phyloP scores from a whole-genome alignment of 257 asterid species.

The Jacaranda copaia region DNA sequence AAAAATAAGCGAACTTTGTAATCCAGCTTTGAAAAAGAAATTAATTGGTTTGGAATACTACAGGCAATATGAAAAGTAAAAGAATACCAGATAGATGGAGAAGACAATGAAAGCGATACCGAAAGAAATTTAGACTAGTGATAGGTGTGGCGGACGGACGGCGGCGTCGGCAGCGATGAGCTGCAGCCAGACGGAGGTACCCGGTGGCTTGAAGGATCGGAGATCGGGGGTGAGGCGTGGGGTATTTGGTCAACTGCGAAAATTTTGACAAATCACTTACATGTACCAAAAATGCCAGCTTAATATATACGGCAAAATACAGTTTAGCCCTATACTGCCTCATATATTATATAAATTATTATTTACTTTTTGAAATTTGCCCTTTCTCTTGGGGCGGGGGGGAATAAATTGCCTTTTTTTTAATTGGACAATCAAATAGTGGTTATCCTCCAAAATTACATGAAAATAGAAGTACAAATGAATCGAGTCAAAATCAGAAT shows the following conservation, averaged over 20 bases:
- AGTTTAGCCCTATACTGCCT: too few relatives aligned
- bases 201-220: slow-evolving; percentile 2
- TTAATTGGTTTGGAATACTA: not conserved
- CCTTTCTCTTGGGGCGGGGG: too few relatives aligned
- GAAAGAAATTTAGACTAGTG: not conserved
- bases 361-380: too few relatives aligned
- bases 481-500: too few relatives aligned
- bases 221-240: not conserved
- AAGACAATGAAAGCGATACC: not conserved
- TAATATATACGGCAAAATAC: too few relatives aligned
- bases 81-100: slow-evolving; percentile 10
- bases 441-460: too few relatives aligned
- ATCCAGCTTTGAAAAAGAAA: not conserved
- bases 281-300: too few relatives aligned
- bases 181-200: slow-evolving; percentile 21
- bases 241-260: not conserved
- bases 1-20: slow-evolving; percentile 1
- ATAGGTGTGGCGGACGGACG: not conserved
- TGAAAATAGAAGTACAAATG: too few relatives aligned
- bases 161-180: slow-evolving; percentile 25
- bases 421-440: too few relatives aligned
- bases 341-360: too few relatives aligned
- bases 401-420: too few relatives aligned
- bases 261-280: not conserved
- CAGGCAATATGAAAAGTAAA: not conserved